Evolutionary conservation across 441 rosid species (phyloP).

Genomic region (Aquilaria agallochum): DNA sequence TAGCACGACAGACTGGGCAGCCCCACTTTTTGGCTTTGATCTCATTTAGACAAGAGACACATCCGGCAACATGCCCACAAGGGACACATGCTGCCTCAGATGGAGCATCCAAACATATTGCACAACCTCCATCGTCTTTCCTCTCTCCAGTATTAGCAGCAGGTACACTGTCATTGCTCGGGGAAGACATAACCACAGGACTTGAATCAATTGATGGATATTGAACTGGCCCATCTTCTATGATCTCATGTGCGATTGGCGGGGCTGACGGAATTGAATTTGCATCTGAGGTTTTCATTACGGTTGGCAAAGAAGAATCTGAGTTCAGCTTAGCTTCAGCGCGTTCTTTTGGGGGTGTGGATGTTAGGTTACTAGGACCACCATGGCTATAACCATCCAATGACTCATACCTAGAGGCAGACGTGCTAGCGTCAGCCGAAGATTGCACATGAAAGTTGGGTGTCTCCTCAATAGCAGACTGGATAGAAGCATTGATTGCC

Average conservation of each 20-base stretch:
- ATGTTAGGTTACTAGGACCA: conserved; percentile 16
- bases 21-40: conserved; percentile 87
- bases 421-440: conserved; percentile 36
- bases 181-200: conserved; percentile 41
- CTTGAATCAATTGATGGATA: conserved; percentile 73
- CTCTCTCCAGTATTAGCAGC: conserved; percentile 26
- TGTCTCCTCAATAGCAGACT: conserved; percentile 38
- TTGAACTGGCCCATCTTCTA: conserved; percentile 61
- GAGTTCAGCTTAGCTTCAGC: conserved; percentile 26
- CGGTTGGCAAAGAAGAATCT: conserved; percentile 14
- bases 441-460: conserved; percentile 29
- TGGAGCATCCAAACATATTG: conserved; percentile 88
- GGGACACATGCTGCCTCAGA: conserved; percentile 90
- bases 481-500: conserved; percentile 78
- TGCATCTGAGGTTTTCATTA: conserved; percentile 18
- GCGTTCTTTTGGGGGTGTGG: conserved; percentile 32
- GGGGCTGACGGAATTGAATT: conserved; percentile 56
- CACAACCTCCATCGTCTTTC: conserved; percentile 60
- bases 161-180: conserved; percentile 24
- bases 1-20: conserved; percentile 89
- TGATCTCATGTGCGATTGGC: conserved; percentile 30
- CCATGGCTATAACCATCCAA: conserved; percentile 11
- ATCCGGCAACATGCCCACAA: conserved; percentile 96
- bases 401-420: conserved; percentile 29
- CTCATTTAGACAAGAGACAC: conserved; percentile 88